Percentiles rank a stretch among this genome's conserved stretches.
Evolutionary conservation across 78 protist species (phyloP).

Genomic region (Paratrimastix pyriformis): DNA sequence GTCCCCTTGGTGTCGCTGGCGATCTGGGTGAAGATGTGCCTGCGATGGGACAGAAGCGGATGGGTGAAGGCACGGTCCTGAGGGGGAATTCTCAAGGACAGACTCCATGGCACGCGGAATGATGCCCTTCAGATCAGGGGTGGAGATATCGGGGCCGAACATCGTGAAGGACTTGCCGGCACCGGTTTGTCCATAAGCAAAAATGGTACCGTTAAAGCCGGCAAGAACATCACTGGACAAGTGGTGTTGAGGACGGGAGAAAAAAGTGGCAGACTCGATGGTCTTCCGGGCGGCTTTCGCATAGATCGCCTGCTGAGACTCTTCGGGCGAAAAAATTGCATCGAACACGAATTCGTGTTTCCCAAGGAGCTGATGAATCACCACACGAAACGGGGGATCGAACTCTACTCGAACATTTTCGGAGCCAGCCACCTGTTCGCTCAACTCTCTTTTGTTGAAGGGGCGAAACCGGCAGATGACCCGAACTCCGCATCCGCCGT

Average conservation of each 20-base stretch:
- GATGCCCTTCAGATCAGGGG: not conserved
- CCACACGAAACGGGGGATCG: no score
- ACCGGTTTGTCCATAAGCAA: constrained; percentile 32
- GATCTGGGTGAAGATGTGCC: not conserved
- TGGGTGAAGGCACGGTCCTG: no score
- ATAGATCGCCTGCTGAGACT: no score
- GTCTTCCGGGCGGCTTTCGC: no score
- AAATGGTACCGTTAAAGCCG: constrained; percentile 47
- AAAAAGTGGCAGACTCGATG: no score
- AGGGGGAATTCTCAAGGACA: not conserved
- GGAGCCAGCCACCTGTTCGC: not conserved
- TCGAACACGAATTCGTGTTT: no score
- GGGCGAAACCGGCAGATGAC: constrained; percentile 11
- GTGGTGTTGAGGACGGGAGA: no score
- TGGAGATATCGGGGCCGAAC: constrained; percentile 2
- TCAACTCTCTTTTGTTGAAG: not conserved
- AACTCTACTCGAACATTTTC: not conserved
- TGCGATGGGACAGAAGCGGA: no score
- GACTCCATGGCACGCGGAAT: not conserved
- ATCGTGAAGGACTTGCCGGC: constrained; percentile 3
- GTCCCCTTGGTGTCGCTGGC: not conserved
- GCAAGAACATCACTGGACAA: constrained; percentile 33
- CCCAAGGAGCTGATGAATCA: no score
- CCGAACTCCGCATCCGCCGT: no score
- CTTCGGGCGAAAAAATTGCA: no score